Evolutionary conservation across 2,329 filamentous ascomycete species (phyloP).

Genomic region (Tolypocladium amazonense): DNA sequence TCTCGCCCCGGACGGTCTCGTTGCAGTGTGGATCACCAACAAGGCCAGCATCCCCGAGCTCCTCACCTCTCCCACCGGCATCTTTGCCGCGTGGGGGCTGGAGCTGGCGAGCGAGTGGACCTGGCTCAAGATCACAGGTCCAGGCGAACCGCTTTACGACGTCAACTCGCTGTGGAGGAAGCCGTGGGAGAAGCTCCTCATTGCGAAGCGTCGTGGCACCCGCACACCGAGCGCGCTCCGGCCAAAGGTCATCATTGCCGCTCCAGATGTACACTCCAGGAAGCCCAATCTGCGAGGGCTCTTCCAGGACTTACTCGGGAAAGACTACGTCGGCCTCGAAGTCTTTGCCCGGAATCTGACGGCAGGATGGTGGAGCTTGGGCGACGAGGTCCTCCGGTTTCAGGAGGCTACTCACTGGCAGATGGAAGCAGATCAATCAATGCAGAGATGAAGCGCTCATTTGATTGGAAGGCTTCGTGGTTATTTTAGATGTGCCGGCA

Average conservation of each 20-base stretch:
- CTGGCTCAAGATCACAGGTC: constrained; percentile 63
- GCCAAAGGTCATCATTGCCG: constrained; percentile 51
- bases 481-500: constrained; percentile 11
- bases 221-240: constrained; percentile 13
- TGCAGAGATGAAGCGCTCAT: constrained; percentile 10
- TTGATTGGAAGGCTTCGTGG: constrained; percentile 1
- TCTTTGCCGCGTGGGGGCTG: constrained; percentile 60
- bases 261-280: constrained; percentile 67
- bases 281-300: constrained; percentile 61
- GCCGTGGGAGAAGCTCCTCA: constrained; percentile 64
- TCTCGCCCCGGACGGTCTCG: constrained; percentile 42
- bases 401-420: constrained; percentile 48
- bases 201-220: constrained; percentile 37
- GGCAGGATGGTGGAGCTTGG: constrained; percentile 70
- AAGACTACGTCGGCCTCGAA: constrained; percentile 52
- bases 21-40: constrained; percentile 73
- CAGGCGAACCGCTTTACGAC: constrained; percentile 53
- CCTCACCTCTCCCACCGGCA: constrained; percentile 34
- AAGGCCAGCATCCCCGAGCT: constrained; percentile 49
- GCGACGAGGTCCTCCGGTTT: constrained; percentile 61
- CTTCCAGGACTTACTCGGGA: constrained; percentile 43
- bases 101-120: constrained; percentile 60
- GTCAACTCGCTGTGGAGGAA: constrained; percentile 56
- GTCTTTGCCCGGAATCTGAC: constrained; percentile 68
- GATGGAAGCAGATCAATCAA: background rate